Base-by-base conservation (phyloP, 2,329 filamentous ascomycete genomes). In the Microsporum canis region DNA sequence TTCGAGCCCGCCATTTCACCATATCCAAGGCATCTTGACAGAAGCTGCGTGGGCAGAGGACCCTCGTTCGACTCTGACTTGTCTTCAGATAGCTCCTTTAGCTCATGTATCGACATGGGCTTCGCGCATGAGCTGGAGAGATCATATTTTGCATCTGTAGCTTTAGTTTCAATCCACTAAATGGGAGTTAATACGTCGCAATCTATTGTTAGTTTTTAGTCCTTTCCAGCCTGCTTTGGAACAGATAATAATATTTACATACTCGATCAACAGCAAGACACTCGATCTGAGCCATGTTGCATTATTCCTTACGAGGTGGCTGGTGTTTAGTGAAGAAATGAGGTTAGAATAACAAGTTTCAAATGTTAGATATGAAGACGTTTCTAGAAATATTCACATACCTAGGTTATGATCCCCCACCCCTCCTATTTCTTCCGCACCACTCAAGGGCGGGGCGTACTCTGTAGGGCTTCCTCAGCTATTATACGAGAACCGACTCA, bases 1-100 rank as follows among this genome's bases (percentile, higher is more conserved):
- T 81, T 76, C 0, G 84, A 88, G 34, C 87, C 89, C 17, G 81
- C 81, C 62, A 92, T 91, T 14, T 84, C 77, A 29, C 88, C 88
- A 71, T 95, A 92, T 4, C 82, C 86, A 58, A 94, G 81, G 64
- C 81, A 81, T 57, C 75, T 81, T 3, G 82, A 78, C 47, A 79
- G 70, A 47, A 75, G 82, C 59, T 68, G 80, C 73, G 62, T 73
- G 60, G 64, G 71, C 64, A 65, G 10, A 3, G 61, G 55, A 4
- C 69, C 64, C 59, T 71, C 67, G 33, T 57, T 34, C 6, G 57
- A 47, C 14, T 60, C 60, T 31, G 69, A 68, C 58, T 82, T 80
- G 66, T 84, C 80, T 51, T 82, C 81, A 17, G 79, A 80, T 5
- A 84, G 69, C 0, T 73, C 73, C 45, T 73, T 73, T 3, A 84